Conservation (phyloP, 148 eudicot species). For the Rhododendron kiyosumense region DNA sequence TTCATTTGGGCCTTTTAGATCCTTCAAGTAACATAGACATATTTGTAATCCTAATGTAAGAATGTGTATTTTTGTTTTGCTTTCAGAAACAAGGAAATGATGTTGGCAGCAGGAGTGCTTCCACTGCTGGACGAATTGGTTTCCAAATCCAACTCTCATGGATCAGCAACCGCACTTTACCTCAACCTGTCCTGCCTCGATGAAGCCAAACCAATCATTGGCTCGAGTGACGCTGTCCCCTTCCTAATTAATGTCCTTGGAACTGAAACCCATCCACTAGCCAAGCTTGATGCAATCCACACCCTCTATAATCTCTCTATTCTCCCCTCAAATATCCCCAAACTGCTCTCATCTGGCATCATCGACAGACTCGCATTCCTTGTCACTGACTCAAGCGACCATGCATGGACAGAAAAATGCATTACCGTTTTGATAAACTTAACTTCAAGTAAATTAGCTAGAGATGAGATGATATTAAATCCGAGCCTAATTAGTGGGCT, state of each 20-base stretch:
- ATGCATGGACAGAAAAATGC: slow-evolving; percentile 72
- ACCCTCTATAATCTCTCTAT: slow-evolving; percentile 75
- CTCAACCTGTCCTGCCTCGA: slow-evolving; percentile 85
- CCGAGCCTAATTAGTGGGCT: slow-evolving; percentile 57
- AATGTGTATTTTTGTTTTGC: not conserved
- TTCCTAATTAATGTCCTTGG: slow-evolving; percentile 57
- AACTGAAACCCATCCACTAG: slow-evolving; percentile 40
- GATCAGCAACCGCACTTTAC: slow-evolving; percentile 79
- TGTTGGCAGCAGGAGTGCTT: slow-evolving; percentile 72
- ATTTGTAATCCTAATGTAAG: not conserved
- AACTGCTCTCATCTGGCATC: slow-evolving; percentile 64
- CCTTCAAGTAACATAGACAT: not conserved
- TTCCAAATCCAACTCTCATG: slow-evolving; percentile 38
- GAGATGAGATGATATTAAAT: slow-evolving; percentile 44
- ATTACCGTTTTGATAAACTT: slow-evolving; percentile 72
- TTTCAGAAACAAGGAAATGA: slow-evolving; percentile 85
- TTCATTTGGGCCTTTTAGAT: not conserved
- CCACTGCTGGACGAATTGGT: slow-evolving; percentile 60
- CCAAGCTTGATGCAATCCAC: slow-evolving; percentile 74
- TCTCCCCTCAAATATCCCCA: slow-evolving; percentile 47
- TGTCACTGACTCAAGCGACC: slow-evolving; percentile 42
- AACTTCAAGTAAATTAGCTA: slow-evolving; percentile 44
- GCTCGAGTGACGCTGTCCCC: slow-evolving; percentile 63
- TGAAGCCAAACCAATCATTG: slow-evolving; percentile 76
- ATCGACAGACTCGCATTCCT: slow-evolving; percentile 44